A percentile compares a stretch with the other conserved stretches of the same genome.
phyloP scores from a whole-genome alignment of 2,329 filamentous ascomycete species.

The Fusarium napiforme region DNA sequence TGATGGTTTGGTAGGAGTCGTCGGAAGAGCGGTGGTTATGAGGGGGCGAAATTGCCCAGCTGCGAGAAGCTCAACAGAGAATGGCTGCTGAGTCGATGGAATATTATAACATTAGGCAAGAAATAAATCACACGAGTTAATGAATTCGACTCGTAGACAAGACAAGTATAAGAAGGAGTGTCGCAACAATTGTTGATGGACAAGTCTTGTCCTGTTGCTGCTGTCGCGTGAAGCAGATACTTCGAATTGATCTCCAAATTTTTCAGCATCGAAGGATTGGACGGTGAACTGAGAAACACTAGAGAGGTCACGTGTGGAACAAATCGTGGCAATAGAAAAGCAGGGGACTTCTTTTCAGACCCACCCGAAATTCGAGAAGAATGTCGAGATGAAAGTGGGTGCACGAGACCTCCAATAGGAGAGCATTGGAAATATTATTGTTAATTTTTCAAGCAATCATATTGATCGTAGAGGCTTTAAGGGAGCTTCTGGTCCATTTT shows the following conservation, averaged over 20 bases:
- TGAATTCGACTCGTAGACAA: neutral
- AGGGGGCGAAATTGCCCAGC: conserved; percentile 2
- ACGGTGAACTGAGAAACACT: conserved; percentile 6
- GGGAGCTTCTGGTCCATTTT: neutral
- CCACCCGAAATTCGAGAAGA: conserved; percentile 18
- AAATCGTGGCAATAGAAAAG: conserved; percentile 14
- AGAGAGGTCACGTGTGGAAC: conserved; percentile 34
- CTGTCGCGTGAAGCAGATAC: conserved; percentile 41
- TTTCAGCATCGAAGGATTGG: conserved; percentile 40
- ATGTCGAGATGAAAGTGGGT: neutral
- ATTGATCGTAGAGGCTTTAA: rapidly evolving
- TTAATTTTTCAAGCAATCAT: no score
- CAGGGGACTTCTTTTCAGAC: conserved; percentile 5
- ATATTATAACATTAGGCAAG: conserved; percentile 41
- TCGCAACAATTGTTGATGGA: conserved; percentile 27
- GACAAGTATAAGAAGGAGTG: conserved; percentile 10
- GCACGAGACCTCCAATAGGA: neutral
- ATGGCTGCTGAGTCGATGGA: conserved; percentile 21
- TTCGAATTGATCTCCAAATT: conserved; percentile 42
- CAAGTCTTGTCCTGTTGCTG: conserved; percentile 28
- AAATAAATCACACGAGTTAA: neutral
- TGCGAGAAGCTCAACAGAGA: conserved; percentile 24
- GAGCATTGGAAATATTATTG: neutral
- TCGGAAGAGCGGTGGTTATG: neutral
- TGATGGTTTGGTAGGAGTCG: conserved; percentile 21